These are phyloP conservation scores for Cercospora nicotianae DNA, from an alignment of 2,329 filamentous ascomycete genomes.

Conservation along the genomic window DNA sequence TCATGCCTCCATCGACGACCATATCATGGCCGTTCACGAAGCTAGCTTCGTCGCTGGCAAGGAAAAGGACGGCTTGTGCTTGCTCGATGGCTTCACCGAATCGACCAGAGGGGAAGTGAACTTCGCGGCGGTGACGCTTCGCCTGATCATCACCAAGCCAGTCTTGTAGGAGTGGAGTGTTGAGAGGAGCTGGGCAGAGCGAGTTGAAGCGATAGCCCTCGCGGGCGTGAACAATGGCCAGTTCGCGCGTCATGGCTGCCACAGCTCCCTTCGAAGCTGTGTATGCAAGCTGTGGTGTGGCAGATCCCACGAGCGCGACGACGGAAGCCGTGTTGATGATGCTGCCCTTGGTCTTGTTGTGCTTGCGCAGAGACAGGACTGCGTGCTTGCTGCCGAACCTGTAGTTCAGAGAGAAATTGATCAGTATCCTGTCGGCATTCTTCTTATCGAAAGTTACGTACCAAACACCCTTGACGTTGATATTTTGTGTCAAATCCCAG, in stretches of 20 bases:
- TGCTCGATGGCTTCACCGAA: slow-evolving; percentile 95
- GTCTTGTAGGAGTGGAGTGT: slow-evolving; percentile 88
- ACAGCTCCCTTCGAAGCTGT: slow-evolving; percentile 94
- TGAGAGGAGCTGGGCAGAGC: slow-evolving; percentile 85
- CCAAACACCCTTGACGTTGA: slow-evolving; percentile 99
- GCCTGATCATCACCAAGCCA: slow-evolving; percentile 85
- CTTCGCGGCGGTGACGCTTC: slow-evolving; percentile 78
- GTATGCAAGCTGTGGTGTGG: slow-evolving; percentile 87
- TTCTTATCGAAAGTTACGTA: not conserved
- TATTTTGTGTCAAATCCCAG: slow-evolving; percentile 90
- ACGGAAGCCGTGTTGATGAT: slow-evolving; percentile 93
- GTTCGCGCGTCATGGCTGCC: slow-evolving; percentile 81
- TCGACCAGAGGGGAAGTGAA: slow-evolving; percentile 84
- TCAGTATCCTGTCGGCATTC: not conserved
- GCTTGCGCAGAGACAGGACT: slow-evolving; percentile 73
- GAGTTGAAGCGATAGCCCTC: slow-evolving; percentile 90
- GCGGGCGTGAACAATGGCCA: slow-evolving; percentile 87
- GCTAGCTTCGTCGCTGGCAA: slow-evolving; percentile 83
- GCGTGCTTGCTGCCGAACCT: slow-evolving; percentile 85
- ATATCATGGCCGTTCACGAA: slow-evolving; percentile 92
- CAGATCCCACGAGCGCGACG: slow-evolving; percentile 81
- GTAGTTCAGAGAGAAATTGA: not conserved
- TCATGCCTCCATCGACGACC: slow-evolving; percentile 94
- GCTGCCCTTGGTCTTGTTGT: slow-evolving; percentile 75
- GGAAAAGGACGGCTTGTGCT: slow-evolving; percentile 82